A percentile compares a stretch with the other conserved stretches of the same genome.
These are phyloP conservation scores for Verruconis gallopava DNA, from an alignment of 2,329 filamentous ascomycete species.

Conservation along the genomic window DNA sequence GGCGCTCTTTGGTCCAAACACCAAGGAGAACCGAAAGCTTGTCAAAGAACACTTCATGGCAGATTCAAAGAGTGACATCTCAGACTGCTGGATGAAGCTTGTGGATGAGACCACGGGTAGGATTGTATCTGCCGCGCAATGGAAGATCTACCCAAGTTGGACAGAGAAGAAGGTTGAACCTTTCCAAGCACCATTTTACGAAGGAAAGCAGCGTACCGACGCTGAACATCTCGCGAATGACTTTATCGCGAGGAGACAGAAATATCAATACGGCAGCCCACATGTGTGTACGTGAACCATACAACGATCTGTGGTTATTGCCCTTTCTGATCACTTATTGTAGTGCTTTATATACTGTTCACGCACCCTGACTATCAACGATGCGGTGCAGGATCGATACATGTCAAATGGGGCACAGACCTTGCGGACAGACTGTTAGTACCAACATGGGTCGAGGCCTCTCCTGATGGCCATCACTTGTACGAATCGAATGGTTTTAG, in stretches of 20 bases:
- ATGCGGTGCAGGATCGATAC: constrained; percentile 24
- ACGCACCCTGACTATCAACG: constrained; percentile 24
- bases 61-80: constrained; percentile 13
- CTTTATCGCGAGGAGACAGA: constrained; percentile 1
- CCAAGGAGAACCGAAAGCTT: constrained; percentile 5
- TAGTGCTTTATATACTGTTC: constrained; percentile 24
- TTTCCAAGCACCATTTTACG: constrained; percentile 10
- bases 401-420: constrained; percentile 26
- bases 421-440: constrained; percentile 21
- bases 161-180: constrained; percentile 12
- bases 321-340: not conserved
- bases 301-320: not conserved
- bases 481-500: constrained; percentile 18
- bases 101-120: constrained; percentile 15
- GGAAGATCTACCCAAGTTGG: constrained; percentile 16
- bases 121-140: constrained; percentile 20
- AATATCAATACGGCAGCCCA: constrained; percentile 1
- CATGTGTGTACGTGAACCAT: constrained; percentile 7
- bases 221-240: constrained; percentile 9
- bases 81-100: constrained; percentile 21
- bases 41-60: constrained; percentile 12
- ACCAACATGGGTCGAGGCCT: constrained; percentile 19
- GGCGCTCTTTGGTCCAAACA: constrained; percentile 11
- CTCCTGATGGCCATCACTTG: constrained; percentile 15
- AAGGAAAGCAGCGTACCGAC: constrained; percentile 7